Base-by-base conservation (phyloP, 345 rosid species). In the Triadica sebifera region DNA sequence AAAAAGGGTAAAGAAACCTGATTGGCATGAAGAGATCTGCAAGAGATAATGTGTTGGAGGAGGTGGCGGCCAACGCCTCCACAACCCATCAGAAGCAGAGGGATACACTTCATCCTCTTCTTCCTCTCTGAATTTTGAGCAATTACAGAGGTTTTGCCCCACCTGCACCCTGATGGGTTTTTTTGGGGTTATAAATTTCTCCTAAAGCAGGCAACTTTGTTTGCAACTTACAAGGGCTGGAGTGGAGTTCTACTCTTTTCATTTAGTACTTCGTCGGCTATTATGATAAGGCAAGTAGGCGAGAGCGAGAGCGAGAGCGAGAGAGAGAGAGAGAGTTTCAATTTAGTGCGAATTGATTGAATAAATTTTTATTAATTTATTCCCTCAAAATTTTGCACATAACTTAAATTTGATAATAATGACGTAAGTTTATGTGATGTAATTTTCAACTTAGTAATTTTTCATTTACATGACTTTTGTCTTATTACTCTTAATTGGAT, bases 51-150 rank as follows among this genome's bases (percentile, higher is more conserved):
- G 88, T 90, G 98, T 51, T 82, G 90, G 77, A 93, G 90, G 73
- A 94, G 89, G 41, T 91, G 87, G 9, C 97, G 90, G 43, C 99
- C 99, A 61, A 95, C 99, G 74, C 93, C 97, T 57, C 98, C 99
- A 29, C 97, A 89, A 0, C 97, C 98, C 83, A 91, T 79, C 71
- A 91, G 81, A 78, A 95, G 71, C 81, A 90, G 49, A 63, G 98
- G 81, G 49, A 93, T 93, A 22, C 59, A 74, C 92, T 90, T 94
- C 96, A 84, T 91, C 8, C 12, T 65, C 50, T 38, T 62, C 7
- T 37, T 38, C 47, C 13, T n/a, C 37, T 12, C 8, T 22, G 29
- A 43, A 12, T 49, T 7, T 16, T 41, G n/a, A 37, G 46, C 12
- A 39, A 3, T 65, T 8, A 13, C 38, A 16, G 41, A 6, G 69